phyloP scores from a whole-genome alignment of 1,284 basidiomycete species.

The Ceratobasidium sp. region DNA sequence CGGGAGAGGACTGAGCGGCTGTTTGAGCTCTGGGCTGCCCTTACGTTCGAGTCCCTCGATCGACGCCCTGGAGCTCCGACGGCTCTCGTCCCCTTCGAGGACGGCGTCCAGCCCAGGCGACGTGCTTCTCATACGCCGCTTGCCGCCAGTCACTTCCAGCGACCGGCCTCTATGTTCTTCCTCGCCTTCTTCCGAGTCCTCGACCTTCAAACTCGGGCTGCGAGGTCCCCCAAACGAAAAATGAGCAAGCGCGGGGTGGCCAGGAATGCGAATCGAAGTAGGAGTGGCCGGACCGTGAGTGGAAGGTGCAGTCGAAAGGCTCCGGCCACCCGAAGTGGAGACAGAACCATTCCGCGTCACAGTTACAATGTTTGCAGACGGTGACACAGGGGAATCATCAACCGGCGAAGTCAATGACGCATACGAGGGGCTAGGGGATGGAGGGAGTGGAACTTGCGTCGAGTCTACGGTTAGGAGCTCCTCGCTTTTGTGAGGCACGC shows the following conservation, averaged over 20 bases:
- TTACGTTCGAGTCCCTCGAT: constrained; percentile 1
- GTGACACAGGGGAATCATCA: not conserved
- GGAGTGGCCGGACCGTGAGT: constrained; percentile 32
- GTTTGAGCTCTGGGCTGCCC: not conserved
- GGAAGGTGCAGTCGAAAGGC: constrained; percentile 35
- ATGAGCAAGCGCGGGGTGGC: constrained; percentile 18
- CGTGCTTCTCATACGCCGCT: constrained; percentile 33
- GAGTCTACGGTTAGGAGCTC: constrained; percentile 21
- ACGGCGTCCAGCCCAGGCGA: constrained; percentile 30
- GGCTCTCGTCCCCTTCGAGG: constrained; percentile 31
- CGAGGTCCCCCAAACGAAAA: constrained; percentile 35
- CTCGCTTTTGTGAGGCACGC: not conserved
- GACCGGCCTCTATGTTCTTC: constrained; percentile 32
- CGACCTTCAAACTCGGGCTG: constrained; percentile 30
- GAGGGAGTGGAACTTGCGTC: constrained; percentile 29
- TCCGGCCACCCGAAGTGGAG: constrained; percentile 26
- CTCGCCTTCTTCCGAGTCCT: constrained; percentile 33
- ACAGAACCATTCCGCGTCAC: constrained; percentile 16
- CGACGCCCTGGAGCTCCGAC: constrained; percentile 28
- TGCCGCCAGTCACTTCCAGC: constrained; percentile 18
- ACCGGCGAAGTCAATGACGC: not conserved
- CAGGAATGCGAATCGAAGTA: constrained; percentile 27
- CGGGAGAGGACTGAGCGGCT: constrained; percentile 11
- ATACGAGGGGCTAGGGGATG: constrained; percentile 23
- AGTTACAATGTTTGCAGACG: not conserved